phyloP scores from a whole-genome alignment of 805 yeast species.

The Wickerhamomyces chambardii region DNA sequence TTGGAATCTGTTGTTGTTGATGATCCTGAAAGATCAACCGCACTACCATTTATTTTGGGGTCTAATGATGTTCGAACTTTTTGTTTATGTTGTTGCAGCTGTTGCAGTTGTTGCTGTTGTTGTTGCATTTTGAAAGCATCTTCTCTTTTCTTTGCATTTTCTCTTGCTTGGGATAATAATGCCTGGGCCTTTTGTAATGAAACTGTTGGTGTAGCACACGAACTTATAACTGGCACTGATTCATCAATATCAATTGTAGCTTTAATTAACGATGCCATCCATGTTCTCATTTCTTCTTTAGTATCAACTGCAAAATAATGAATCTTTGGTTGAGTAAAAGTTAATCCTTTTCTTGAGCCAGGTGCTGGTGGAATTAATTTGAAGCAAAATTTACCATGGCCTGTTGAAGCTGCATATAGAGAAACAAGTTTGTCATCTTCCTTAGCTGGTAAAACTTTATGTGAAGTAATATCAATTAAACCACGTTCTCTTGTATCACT shows the following conservation, averaged over 20 bases:
- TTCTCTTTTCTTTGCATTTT: conserved; percentile 53
- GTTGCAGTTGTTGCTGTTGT: conserved; percentile 20
- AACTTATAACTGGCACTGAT: conserved; percentile 80
- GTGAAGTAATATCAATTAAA: conserved; percentile 91
- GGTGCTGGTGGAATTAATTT: conserved; percentile 96
- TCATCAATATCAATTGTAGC: conserved; percentile 97
- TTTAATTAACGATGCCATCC: conserved; percentile 93
- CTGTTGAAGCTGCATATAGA: conserved; percentile 85
- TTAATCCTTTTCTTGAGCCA: conserved; percentile 89
- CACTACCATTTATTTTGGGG: conserved; percentile 11
- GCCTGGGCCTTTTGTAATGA: conserved; percentile 83
- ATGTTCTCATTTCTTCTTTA: conserved; percentile 82
- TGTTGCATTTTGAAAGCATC: conserved; percentile 20
- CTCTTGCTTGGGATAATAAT: conserved; percentile 73
- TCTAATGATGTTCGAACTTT: background rate
- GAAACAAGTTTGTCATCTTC: conserved; percentile 85
- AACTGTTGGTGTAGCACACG: conserved; percentile 94
- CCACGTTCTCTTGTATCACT: conserved; percentile 86
- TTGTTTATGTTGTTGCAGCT: conserved; percentile 6
- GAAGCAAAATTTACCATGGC: conserved; percentile 90
- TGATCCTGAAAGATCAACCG: conserved; percentile 18
- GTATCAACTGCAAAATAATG: conserved; percentile 95
- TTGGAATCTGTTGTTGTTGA: conserved; percentile 22
- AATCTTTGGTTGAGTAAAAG: conserved; percentile 92
- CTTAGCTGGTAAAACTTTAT: conserved; percentile 74